Percentiles rank a stretch among this genome's conserved stretches.
Conservation (phyloP, 2,329 filamentous ascomycete genomes). For the Exutisphaerella laricina region DNA sequence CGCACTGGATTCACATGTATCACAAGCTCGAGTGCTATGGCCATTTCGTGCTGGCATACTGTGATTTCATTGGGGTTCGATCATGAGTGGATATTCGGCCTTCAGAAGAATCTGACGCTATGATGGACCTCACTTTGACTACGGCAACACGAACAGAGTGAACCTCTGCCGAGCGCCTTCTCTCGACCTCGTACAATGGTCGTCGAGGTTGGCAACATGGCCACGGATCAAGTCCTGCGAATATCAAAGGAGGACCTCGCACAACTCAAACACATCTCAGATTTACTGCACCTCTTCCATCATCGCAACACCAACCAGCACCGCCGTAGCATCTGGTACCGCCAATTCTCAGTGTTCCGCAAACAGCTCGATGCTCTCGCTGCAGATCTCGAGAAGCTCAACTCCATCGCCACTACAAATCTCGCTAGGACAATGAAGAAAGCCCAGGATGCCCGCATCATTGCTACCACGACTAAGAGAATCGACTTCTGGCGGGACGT, state of each 20-base stretch:
- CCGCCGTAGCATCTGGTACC: slow-evolving; percentile 74
- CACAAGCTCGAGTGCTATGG: not conserved
- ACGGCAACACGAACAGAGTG: too few relatives aligned
- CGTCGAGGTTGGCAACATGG: too few relatives aligned
- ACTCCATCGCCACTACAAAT: slow-evolving; percentile 25
- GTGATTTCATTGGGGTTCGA: too few relatives aligned
- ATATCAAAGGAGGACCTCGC: not conserved
- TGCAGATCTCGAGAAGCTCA: slow-evolving; percentile 23
- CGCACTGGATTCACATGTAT: not conserved
- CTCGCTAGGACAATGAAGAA: slow-evolving; percentile 26
- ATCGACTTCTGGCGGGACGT: slow-evolving; percentile 38
- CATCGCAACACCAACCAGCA: slow-evolving; percentile 93
- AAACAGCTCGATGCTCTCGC: slow-evolving; percentile 57
- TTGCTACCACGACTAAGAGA: slow-evolving; percentile 26
- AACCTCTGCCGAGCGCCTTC: too few relatives aligned
- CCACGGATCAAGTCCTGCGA: not conserved
- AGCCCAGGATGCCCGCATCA: slow-evolving; percentile 16
- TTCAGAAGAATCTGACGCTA: too few relatives aligned
- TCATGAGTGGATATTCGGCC: too few relatives aligned
- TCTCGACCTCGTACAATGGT: too few relatives aligned
- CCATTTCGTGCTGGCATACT: too few relatives aligned
- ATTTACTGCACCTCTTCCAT: slow-evolving; percentile 65
- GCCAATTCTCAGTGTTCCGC: slow-evolving; percentile 63
- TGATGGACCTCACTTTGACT: too few relatives aligned
- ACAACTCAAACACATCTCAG: slow-evolving; percentile 30